Conservation (phyloP, 2,329 filamentous ascomycete species). For the Cladosporium phlei region DNA sequence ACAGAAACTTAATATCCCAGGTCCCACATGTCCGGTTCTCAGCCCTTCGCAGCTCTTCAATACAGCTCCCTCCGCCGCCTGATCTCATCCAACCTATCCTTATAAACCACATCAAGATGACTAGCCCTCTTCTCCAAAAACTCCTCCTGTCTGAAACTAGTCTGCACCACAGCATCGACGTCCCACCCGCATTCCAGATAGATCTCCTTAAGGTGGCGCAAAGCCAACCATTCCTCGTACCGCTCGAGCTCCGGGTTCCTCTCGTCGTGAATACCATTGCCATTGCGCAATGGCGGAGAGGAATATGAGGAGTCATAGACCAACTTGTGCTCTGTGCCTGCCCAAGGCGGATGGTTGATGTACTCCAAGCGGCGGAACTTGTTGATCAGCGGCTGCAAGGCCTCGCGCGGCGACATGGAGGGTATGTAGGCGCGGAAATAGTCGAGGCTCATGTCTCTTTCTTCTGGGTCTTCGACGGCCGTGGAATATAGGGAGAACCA, state of each 20-base stretch:
- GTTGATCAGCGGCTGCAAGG: slow-evolving; percentile 3
- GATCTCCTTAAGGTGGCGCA: background rate
- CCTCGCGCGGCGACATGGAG: slow-evolving; percentile 1
- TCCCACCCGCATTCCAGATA: slow-evolving; percentile 1
- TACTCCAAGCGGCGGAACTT: background rate
- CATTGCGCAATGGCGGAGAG: background rate
- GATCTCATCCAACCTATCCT: too few relatives aligned
- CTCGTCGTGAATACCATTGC: background rate
- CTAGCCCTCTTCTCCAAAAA: background rate
- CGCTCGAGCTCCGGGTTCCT: background rate
- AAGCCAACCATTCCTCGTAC: background rate
- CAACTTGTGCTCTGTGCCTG: background rate
- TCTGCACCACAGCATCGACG: background rate
- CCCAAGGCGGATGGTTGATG: background rate
- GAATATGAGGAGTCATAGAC: background rate
- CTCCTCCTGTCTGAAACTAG: background rate
- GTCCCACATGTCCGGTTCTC: too few relatives aligned
- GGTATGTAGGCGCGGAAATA: background rate
- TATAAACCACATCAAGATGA: too few relatives aligned
- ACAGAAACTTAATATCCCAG: too few relatives aligned
- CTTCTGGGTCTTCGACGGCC: background rate
- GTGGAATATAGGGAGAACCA: background rate
- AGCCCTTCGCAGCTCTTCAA: too few relatives aligned
- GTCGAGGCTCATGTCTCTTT: background rate
- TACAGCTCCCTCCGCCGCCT: too few relatives aligned